phyloP scores from a whole-genome alignment of 495 filamentous ascomycete species.

The Halenospora varia region DNA sequence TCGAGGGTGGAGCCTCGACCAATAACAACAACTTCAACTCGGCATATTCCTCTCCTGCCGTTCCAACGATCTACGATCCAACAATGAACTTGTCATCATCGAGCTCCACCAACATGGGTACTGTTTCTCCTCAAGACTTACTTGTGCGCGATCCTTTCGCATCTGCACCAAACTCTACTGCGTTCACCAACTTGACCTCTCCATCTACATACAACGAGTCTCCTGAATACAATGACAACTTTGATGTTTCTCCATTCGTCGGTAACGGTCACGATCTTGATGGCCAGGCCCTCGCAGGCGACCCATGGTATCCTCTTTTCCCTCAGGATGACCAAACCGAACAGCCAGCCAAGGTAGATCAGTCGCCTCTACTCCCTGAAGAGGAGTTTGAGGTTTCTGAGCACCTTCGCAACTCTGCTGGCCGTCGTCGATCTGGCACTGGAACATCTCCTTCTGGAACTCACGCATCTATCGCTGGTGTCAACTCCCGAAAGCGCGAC shows the following conservation, averaged over 20 bases:
- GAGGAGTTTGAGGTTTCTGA: slow-evolving; percentile 32
- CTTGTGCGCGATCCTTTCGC: slow-evolving; percentile 57
- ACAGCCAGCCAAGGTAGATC: slow-evolving; percentile 23
- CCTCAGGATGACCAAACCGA: slow-evolving; percentile 40
- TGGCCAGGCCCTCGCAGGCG: slow-evolving; percentile 28
- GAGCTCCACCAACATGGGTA: slow-evolving; percentile 49
- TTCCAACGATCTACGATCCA: slow-evolving; percentile 41
- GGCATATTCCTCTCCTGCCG: slow-evolving; percentile 44
- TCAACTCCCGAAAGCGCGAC: slow-evolving; percentile 64
- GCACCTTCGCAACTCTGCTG: slow-evolving; percentile 31
- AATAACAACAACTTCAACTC: slow-evolving; percentile 21
- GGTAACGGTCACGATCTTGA: slow-evolving; percentile 43
- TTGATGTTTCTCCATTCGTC: slow-evolving; percentile 73
- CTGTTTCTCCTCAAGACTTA: slow-evolving; percentile 84
- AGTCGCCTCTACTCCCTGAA: slow-evolving; percentile 39
- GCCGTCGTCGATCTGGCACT: slow-evolving; percentile 35
- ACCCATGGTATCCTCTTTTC: slow-evolving; percentile 66
- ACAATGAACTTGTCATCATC: slow-evolving; percentile 36
- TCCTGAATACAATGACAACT: slow-evolving; percentile 60
- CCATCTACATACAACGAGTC: slow-evolving; percentile 73
- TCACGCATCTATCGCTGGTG: slow-evolving; percentile 67
- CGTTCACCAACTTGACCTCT: slow-evolving; percentile 82
- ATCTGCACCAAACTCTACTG: slow-evolving; percentile 78
- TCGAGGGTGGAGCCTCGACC: slow-evolving; percentile 42
- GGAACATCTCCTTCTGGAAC: slow-evolving; percentile 42